A percentile compares a stretch with the other conserved stretches of the same genome.
These are phyloP conservation scores for Aspergillus diversus DNA, from an alignment of 495 filamentous ascomycete genomes.

Conservation along the genomic window DNA sequence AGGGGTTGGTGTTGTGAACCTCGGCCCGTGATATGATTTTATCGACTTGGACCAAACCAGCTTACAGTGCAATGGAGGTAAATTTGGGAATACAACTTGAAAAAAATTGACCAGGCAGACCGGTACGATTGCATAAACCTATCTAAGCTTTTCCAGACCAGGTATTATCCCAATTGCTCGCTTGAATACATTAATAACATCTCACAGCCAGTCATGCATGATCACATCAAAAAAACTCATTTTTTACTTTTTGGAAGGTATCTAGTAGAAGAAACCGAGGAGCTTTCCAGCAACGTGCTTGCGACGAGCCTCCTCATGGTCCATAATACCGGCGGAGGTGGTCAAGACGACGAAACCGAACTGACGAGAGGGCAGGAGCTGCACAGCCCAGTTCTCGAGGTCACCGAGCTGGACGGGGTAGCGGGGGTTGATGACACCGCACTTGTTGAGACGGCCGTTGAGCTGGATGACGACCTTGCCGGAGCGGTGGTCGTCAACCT, in stretches of 20 bases:
- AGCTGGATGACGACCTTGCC: conserved; percentile 98
- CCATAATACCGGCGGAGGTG: conserved; percentile 98
- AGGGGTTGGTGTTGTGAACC: neutral
- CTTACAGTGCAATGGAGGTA: neutral
- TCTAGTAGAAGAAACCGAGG: conserved; percentile 95
- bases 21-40: conserved; percentile 14
- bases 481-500: conserved; percentile 98
- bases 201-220: conserved; percentile 32
- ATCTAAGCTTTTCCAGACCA: conserved; percentile 23
- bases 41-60: neutral
- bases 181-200: conserved; percentile 35
- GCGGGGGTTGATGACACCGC: conserved; percentile 95
- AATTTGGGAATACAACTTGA: neutral
- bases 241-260: conserved; percentile 32
- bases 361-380: conserved; percentile 97
- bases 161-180: conserved; percentile 35
- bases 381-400: conserved; percentile 98
- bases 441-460: conserved; percentile 96
- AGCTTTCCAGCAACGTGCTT: conserved; percentile 98
- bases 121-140: conserved; percentile 12
- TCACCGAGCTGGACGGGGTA: conserved; percentile 98
- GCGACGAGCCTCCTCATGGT: conserved; percentile 97
- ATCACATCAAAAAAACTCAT: conserved; percentile 29
- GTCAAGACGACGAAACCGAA: conserved; percentile 99
- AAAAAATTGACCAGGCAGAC: conserved; percentile 1